Conservation (phyloP, 1,284 basidiomycete species). For the Baeospora myosura region DNA sequence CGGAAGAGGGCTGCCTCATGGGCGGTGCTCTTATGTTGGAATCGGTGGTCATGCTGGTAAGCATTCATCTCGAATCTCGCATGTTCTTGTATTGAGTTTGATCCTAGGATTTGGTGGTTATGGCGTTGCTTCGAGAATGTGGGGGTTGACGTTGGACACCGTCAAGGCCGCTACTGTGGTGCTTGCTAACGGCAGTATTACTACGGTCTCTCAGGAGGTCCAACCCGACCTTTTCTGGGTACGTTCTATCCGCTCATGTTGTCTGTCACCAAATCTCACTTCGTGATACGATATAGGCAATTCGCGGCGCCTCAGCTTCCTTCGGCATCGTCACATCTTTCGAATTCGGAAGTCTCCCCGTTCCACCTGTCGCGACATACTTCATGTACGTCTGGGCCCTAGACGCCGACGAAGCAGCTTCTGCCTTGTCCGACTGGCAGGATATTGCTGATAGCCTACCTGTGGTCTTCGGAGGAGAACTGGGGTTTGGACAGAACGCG, state of each 20-base stretch:
- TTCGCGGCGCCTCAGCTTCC: constrained; percentile 41
- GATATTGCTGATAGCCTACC: constrained; percentile 30
- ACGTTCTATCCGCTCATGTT: constrained; percentile 2
- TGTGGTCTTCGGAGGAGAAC: constrained; percentile 28
- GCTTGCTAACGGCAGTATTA: constrained; percentile 23
- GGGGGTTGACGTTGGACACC: constrained; percentile 23
- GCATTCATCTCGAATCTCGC: not conserved
- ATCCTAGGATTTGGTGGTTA: constrained; percentile 17
- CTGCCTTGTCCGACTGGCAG: constrained; percentile 31
- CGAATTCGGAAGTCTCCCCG: constrained; percentile 34
- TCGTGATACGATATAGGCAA: too few species aligned
- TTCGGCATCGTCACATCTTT: constrained; percentile 42
- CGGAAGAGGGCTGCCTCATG: constrained; percentile 23
- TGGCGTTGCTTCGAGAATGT: constrained; percentile 20
- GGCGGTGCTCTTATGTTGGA: constrained; percentile 25
- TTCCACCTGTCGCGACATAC: constrained; percentile 30
- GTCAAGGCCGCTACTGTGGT: constrained; percentile 19
- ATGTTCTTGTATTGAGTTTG: not conserved
- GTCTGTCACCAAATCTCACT: too few species aligned
- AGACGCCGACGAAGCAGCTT: constrained; percentile 23
- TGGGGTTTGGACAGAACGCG: constrained; percentile 8
- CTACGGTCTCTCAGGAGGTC: constrained; percentile 16
- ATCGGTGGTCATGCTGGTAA: constrained; percentile 20
- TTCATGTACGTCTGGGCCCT: constrained; percentile 33
- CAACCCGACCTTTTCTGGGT: constrained; percentile 27